Conservation (phyloP, 2,329 filamentous ascomycete species). For the Pseudogymnoascus sp. region DNA sequence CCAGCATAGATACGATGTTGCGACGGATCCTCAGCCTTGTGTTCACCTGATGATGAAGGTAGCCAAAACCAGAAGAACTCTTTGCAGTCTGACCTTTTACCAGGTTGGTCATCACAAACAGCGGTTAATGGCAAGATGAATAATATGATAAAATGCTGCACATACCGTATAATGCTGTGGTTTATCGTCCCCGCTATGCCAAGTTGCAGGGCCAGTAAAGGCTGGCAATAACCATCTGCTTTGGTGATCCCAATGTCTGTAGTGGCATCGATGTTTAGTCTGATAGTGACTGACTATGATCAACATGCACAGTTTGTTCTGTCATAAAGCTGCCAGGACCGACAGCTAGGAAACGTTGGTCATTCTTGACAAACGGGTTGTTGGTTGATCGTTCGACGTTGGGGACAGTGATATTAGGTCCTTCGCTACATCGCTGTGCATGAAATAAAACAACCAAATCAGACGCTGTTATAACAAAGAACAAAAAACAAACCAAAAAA, state of each 20-base stretch:
- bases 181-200: not conserved
- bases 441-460: constrained; percentile 1
- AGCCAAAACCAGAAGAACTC: constrained; percentile 41
- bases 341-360: not conserved
- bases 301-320: not conserved
- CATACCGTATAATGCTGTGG: constrained; percentile 9
- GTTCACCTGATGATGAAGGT: constrained; percentile 13
- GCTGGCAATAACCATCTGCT: not conserved
- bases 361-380: not conserved
- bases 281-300: not conserved
- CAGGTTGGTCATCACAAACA: constrained; percentile 47
- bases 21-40: constrained; percentile 21
- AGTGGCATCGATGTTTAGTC: not conserved
- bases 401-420: not conserved
- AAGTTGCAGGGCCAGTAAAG: not conserved
- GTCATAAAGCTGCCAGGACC: not conserved
- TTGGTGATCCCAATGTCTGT: not conserved
- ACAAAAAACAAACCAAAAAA: not conserved
- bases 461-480: not conserved
- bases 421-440: not conserved
- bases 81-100: constrained; percentile 59
- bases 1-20: constrained; percentile 11
- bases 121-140: not conserved
- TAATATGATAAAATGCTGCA: constrained; percentile 9
- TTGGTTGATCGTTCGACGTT: not conserved